These are phyloP conservation scores for Spizellomyces sp. DNA, from an alignment of 192 early-diverging fungal genomes.

Conservation along the genomic window DNA sequence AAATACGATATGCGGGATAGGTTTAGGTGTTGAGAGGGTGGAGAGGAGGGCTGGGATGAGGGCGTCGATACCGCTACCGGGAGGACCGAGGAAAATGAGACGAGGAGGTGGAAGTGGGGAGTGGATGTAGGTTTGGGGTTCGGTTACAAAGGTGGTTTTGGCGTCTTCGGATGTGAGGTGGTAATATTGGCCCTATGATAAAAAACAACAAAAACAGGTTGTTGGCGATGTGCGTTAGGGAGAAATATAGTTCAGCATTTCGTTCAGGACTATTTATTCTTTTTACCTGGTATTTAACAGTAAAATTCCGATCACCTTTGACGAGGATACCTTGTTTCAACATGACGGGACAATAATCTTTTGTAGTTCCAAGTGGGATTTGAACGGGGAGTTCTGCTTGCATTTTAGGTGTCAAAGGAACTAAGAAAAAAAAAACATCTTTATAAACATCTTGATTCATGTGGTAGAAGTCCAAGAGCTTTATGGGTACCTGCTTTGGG, in stretches of 20 bases:
- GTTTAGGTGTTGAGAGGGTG: constrained; percentile 10
- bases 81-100: constrained; percentile 44
- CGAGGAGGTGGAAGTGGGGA: constrained; percentile 39
- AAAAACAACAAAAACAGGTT: too few species aligned
- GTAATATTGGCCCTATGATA: constrained; percentile 38
- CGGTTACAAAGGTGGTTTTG: constrained; percentile 37
- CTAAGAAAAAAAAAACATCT: neutral
- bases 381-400: constrained; percentile 32
- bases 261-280: too few species aligned
- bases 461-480: too few species aligned
- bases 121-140: constrained; percentile 44
- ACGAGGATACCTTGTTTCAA: constrained; percentile 42
- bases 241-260: too few species aligned
- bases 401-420: constrained; percentile 14
- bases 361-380: constrained; percentile 49
- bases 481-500: constrained; percentile 36
- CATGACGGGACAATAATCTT: constrained; percentile 54
- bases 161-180: constrained; percentile 49
- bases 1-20: constrained; percentile 28
- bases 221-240: too few species aligned
- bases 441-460: neutral
- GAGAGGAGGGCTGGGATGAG: constrained; percentile 24
- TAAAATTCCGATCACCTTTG: constrained; percentile 37
- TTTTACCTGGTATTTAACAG: constrained; percentile 43
- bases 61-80: constrained; percentile 40